Conservation (phyloP, 2,329 filamentous ascomycete genomes). For the Neocatenulostroma microsporum region DNA sequence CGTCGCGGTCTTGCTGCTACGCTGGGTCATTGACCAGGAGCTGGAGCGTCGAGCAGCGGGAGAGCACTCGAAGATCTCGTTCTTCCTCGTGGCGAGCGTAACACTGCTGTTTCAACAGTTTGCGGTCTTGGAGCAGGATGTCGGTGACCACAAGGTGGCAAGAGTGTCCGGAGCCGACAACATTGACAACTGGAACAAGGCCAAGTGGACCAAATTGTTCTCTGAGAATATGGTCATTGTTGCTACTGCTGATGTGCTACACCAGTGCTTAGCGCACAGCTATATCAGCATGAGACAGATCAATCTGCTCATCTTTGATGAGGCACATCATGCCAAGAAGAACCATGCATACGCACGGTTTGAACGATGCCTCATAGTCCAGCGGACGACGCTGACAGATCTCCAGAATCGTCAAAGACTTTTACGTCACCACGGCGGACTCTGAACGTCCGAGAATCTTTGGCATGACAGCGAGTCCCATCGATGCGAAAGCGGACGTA, state of each 20-base stretch:
- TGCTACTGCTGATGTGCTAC: constrained; percentile 82
- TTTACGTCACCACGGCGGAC: constrained; percentile 53
- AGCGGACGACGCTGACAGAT: constrained; percentile 6
- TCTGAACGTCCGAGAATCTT: constrained; percentile 65
- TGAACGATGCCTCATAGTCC: too few relatives aligned
- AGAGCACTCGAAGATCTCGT: constrained; percentile 58
- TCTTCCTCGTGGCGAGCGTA: constrained; percentile 84
- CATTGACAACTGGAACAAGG: constrained; percentile 52
- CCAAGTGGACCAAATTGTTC: constrained; percentile 53
- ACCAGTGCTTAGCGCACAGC: constrained; percentile 67
- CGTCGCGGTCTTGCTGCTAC: constrained; percentile 81
- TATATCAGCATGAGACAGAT: constrained; percentile 76
- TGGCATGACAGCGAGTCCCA: constrained; percentile 94
- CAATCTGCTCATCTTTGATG: constrained; percentile 88
- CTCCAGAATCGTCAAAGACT: constrained; percentile 70
- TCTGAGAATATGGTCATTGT: constrained; percentile 72
- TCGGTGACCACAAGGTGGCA: constrained; percentile 66
- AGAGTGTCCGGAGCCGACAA: constrained; percentile 66
- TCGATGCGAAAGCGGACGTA: constrained; percentile 73
- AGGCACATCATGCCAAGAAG: constrained; percentile 93
- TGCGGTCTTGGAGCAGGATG: constrained; percentile 69
- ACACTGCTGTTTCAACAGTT: constrained; percentile 86
- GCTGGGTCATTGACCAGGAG: constrained; percentile 68
- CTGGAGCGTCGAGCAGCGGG: constrained; percentile 59
- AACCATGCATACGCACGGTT: constrained; percentile 83